Evolutionary conservation across 441 rosid genomes (phyloP).

Genomic region (Euphorbia celastroides): DNA sequence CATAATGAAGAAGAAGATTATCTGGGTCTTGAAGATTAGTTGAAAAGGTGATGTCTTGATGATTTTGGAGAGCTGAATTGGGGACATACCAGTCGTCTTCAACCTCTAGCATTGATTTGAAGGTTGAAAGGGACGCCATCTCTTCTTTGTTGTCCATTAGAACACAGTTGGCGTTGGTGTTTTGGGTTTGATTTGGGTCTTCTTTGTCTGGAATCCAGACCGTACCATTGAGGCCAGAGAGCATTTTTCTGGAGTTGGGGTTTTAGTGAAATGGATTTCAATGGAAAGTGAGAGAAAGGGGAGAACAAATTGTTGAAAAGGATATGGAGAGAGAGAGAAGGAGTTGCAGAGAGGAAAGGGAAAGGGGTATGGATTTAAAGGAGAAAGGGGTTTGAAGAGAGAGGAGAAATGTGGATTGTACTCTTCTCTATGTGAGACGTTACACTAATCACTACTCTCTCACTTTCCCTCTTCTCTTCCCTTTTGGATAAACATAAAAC

Average conservation of each 20-base stretch:
- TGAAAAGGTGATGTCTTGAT: constrained; percentile 40
- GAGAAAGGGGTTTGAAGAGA: background rate
- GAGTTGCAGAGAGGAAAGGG: constrained; percentile 44
- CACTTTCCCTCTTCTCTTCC: too few relatives aligned
- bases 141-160: constrained; percentile 32
- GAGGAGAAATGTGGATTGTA: constrained; percentile 34
- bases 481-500: too few relatives aligned
- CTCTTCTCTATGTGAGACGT: constrained; percentile 17
- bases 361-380: constrained; percentile 26
- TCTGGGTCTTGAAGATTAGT: constrained; percentile 45
- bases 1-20: constrained; percentile 35
- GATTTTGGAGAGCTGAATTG: constrained; percentile 27
- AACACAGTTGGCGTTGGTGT: constrained; percentile 18
- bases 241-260: constrained; percentile 24
- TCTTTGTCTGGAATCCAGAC: constrained; percentile 38
- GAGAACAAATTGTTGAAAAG: constrained; percentile 2
- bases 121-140: constrained; percentile 34
- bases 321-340: constrained; percentile 13
- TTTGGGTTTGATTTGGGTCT: constrained; percentile 29
- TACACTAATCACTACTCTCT: too few relatives aligned
- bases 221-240: constrained; percentile 33
- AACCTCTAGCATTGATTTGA: constrained; percentile 43
- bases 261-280: constrained; percentile 9
- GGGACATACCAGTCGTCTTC: constrained; percentile 49
- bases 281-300: constrained; percentile 19